phyloP scores from a whole-genome alignment of 2,329 filamentous ascomycete genomes.

The Proliferodiscus dingleyae region DNA sequence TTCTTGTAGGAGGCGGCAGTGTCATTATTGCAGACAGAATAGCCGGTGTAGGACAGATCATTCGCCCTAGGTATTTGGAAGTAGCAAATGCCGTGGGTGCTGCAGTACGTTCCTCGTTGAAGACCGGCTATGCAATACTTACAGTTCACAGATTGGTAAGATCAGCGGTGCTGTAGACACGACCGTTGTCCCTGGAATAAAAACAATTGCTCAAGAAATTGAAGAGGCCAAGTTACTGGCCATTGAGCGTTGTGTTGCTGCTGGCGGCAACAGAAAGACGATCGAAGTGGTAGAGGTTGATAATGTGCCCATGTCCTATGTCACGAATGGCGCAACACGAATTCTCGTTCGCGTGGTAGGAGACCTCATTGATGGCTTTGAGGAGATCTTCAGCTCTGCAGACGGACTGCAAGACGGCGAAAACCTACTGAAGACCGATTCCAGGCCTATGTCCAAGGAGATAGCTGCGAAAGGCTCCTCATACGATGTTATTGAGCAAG shows the following conservation, averaged over 20 bases:
- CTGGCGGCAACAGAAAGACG: slow-evolving; percentile 23
- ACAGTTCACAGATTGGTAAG: slow-evolving; percentile 24
- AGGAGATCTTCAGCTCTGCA: slow-evolving; percentile 11
- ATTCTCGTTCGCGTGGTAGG: slow-evolving; percentile 28
- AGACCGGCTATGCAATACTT: background rate
- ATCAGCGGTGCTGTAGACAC: slow-evolving; percentile 27
- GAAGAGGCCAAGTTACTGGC: slow-evolving; percentile 23
- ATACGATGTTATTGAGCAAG: slow-evolving; percentile 20
- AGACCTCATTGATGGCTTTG: slow-evolving; percentile 21
- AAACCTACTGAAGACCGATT: background rate
- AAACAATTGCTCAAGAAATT: slow-evolving; percentile 23
- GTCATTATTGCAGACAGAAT: slow-evolving; percentile 44
- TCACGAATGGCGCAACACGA: slow-evolving; percentile 27
- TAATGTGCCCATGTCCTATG: slow-evolving; percentile 27
- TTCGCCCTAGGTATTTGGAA: slow-evolving; percentile 47
- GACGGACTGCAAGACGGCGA: slow-evolving; percentile 3
- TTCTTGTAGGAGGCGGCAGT: slow-evolving; percentile 55
- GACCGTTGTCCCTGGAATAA: slow-evolving; percentile 22
- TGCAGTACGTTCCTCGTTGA: slow-evolving; percentile 38
- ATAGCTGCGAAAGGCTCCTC: slow-evolving; percentile 21
- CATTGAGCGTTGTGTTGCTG: slow-evolving; percentile 23
- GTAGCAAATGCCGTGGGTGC: slow-evolving; percentile 58
- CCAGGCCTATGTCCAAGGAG: background rate
- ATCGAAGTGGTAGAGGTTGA: slow-evolving; percentile 30
- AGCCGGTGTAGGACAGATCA: slow-evolving; percentile 45